Evolutionary conservation across 2,329 filamentous ascomycete genomes (phyloP).

Genomic region (Cercospora sp.): DNA sequence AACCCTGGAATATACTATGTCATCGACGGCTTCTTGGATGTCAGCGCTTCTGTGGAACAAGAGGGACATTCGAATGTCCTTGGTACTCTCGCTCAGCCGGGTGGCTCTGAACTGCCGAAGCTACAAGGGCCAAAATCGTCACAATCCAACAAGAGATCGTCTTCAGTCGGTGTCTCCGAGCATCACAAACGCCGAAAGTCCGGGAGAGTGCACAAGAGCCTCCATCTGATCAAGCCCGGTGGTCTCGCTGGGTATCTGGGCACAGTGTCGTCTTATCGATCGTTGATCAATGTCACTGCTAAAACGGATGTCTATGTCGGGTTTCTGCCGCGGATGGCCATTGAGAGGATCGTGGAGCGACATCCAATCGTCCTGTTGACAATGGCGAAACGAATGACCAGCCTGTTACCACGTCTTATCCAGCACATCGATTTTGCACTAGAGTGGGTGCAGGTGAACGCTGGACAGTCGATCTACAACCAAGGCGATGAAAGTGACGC

Average conservation of each 20-base stretch:
- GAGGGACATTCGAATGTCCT: conserved; percentile 47
- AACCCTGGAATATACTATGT: conserved; percentile 97
- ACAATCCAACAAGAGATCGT: conserved; percentile 26
- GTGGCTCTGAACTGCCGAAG: conserved; percentile 41
- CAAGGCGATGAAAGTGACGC: conserved; percentile 95
- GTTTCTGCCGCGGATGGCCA: conserved; percentile 78
- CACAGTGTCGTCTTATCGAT: conserved; percentile 90
- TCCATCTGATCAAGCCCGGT: conserved; percentile 91
- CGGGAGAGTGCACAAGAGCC: conserved; percentile 59
- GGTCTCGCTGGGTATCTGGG: conserved; percentile 93
- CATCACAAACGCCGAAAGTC: conserved; percentile 42
- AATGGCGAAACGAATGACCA: conserved; percentile 92
- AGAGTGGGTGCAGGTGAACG: conserved; percentile 96
- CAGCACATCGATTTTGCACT: conserved; percentile 97
- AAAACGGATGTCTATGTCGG: conserved; percentile 99
- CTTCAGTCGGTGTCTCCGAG: conserved; percentile 32
- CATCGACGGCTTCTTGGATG: conserved; percentile 93
- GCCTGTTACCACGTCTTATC: conserved; percentile 81
- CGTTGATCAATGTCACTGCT: conserved; percentile 93
- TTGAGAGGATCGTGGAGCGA: conserved; percentile 89
- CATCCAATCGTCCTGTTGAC: conserved; percentile 91
- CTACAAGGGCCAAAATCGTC: conserved; percentile 18
- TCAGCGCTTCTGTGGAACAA: conserved; percentile 75
- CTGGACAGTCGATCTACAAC: conserved; percentile 91
- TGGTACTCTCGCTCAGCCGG: conserved; percentile 42